Percentiles rank a stretch among this genome's conserved stretches.
Conservation (phyloP, 768 basidiomycete species). For the Royoungia palumana region DNA sequence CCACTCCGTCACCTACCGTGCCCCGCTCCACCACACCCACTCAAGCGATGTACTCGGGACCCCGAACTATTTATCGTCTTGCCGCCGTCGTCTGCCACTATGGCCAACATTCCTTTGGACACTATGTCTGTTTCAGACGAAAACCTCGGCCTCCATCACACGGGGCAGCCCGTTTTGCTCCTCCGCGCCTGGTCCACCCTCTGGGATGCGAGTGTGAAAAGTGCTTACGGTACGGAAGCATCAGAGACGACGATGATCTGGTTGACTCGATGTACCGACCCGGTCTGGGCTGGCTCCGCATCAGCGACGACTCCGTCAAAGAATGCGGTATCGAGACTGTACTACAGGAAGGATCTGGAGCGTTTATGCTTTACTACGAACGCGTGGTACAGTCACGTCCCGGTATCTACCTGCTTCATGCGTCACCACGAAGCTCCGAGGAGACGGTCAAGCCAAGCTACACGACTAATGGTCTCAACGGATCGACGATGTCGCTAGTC, state of each 20-base stretch:
- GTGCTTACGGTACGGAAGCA: conserved; percentile 47
- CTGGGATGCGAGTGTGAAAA: conserved; percentile 46
- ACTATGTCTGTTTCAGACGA: conserved; percentile 89
- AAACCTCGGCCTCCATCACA: conserved; percentile 57
- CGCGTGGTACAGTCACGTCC: conserved; percentile 44
- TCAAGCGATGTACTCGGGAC: conserved; percentile 46
- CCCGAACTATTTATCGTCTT: conserved; percentile 82
- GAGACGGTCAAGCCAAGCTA: conserved; percentile 60
- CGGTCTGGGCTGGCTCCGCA: conserved; percentile 79
- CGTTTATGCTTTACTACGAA: conserved; percentile 96
- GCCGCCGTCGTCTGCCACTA: conserved; percentile 88
- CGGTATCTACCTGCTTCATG: conserved; percentile 32
- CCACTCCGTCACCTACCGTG: conserved; percentile 50
- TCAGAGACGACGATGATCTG: conserved; percentile 54
- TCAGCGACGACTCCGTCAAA: conserved; percentile 80
- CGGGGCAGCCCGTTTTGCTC: conserved; percentile 37
- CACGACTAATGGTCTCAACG: conserved; percentile 37
- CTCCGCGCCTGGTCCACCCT: conserved; percentile 39
- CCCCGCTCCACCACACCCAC: conserved; percentile 55
- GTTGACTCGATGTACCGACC: conserved; percentile 32
- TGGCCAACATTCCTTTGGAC: conserved; percentile 89
- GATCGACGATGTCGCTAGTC: conserved; percentile 46
- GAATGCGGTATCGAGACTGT: conserved; percentile 76
- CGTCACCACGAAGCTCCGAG: conserved; percentile 51
- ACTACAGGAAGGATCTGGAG: conserved; percentile 66